These are phyloP conservation scores for Colletotrichum salicis DNA, from an alignment of 2,329 filamentous ascomycete genomes.

Conservation along the genomic window DNA sequence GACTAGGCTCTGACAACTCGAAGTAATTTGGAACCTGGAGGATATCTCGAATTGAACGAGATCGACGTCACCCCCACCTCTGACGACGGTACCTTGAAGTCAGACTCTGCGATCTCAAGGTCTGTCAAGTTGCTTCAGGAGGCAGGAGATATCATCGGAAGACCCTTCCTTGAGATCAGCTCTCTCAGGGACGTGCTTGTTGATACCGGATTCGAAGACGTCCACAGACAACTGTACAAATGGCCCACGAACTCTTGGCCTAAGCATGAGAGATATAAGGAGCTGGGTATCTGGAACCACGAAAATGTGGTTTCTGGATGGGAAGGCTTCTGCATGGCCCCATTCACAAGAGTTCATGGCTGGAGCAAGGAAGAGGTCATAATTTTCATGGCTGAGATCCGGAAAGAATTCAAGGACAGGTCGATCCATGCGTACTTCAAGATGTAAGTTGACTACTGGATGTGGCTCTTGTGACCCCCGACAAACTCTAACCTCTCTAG, in stretches of 20 bases:
- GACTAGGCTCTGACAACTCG: too few relatives aligned
- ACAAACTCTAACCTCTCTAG: neutral
- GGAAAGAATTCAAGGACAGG: neutral
- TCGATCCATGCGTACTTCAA: neutral
- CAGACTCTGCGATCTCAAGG: constrained; percentile 41
- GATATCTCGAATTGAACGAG: constrained; percentile 43
- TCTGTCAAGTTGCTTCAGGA: constrained; percentile 45
- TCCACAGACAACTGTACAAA: constrained; percentile 59
- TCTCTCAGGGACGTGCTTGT: constrained; percentile 51
- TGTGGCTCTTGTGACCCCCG: neutral
- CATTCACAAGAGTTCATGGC: neutral
- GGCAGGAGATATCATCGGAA: constrained; percentile 42
- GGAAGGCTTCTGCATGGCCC: neutral
- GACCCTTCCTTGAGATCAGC: constrained; percentile 41
- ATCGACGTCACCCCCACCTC: constrained; percentile 49
- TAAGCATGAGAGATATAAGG: constrained; percentile 59
- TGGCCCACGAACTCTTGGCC: constrained; percentile 64
- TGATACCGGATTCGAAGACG: constrained; percentile 64
- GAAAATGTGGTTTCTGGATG: neutral
- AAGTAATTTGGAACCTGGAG: constrained; percentile 49
- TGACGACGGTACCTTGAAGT: constrained; percentile 52
- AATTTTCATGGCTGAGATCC: neutral
- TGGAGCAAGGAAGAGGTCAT: neutral
- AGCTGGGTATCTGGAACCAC: constrained; percentile 47
- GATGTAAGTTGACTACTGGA: neutral